phyloP scores from a whole-genome alignment of 495 filamentous ascomycete genomes.

The Amniculicola lignicola region DNA sequence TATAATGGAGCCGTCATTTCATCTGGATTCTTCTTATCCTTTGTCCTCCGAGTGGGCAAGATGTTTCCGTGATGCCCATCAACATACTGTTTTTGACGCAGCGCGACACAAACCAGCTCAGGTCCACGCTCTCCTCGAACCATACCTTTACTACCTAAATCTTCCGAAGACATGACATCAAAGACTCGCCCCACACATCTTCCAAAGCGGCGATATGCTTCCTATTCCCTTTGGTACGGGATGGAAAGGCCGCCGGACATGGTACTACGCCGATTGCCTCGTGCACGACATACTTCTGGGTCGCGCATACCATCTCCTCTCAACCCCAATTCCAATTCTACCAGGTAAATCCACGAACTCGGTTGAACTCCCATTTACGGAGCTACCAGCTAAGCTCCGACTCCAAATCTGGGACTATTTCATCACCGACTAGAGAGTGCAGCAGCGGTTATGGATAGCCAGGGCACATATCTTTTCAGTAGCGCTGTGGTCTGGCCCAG shows the following conservation, averaged over 20 bases:
- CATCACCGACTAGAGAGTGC: neutral
- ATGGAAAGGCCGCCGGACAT: slow-evolving; percentile 2
- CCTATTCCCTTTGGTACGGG: no score
- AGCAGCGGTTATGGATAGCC: slow-evolving; percentile 6
- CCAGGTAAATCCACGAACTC: neutral
- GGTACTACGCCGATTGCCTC: slow-evolving; percentile 21
- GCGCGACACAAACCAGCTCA: no score
- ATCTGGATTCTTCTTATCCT: no score
- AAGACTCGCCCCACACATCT: no score
- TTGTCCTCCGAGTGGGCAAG: no score
- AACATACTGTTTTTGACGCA: no score
- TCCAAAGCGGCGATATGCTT: no score
- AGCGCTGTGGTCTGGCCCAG: slow-evolving; percentile 11
- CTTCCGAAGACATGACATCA: no score
- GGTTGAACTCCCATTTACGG: slow-evolving; percentile 6
- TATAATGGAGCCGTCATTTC: no score
- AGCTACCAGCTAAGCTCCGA: slow-evolving; percentile 7
- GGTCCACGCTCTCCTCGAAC: no score
- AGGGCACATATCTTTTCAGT: slow-evolving; percentile 14
- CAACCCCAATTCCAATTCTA: slow-evolving; percentile 2
- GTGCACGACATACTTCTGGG: slow-evolving; percentile 8
- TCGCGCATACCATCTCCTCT: slow-evolving; percentile 12
- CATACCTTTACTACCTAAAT: no score
- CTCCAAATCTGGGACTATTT: slow-evolving; percentile 13
- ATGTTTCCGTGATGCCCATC: no score